Conservation (phyloP, 202 grass and related monocot species). For the Carex arenaria region DNA sequence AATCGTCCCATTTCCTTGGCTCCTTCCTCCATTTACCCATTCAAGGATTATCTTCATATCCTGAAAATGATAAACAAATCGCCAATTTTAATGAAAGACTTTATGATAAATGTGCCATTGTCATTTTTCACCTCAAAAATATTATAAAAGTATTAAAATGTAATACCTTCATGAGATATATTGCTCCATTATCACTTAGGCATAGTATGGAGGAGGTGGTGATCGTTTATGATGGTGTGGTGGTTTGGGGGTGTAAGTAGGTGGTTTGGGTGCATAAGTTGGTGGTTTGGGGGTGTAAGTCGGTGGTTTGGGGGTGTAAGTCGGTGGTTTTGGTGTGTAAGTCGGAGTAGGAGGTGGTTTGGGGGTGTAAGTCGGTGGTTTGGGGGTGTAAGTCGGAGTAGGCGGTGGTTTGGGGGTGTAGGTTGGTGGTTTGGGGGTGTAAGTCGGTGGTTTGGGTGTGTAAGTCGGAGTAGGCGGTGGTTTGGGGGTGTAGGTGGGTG, state of each 20-base stretch:
- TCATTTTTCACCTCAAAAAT: too few relatives aligned
- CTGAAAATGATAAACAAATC: too few relatives aligned
- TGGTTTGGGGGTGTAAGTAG: conserved; percentile 15
- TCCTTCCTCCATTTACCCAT: too few relatives aligned
- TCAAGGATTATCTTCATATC: too few relatives aligned
- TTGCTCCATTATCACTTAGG: too few relatives aligned
- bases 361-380: neutral
- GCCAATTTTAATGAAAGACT: too few relatives aligned
- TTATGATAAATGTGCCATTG: too few relatives aligned
- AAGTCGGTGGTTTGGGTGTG: conserved; percentile 3
- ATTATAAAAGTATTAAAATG: too few relatives aligned
- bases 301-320: neutral
- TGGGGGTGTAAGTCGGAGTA: neutral
- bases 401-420: neutral
- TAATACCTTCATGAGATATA: too few relatives aligned
- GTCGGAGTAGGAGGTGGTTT: neutral
- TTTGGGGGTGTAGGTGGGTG: neutral
- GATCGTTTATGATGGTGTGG: conserved; percentile 13
- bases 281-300: neutral
- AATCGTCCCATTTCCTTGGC: too few relatives aligned
- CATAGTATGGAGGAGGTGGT: neutral
- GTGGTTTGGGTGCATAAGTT: neutral
- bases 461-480: neutral
- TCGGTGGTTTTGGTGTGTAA: neutral
- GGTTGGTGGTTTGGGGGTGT: too few relatives aligned